Conservation (phyloP, 2,329 filamentous ascomycete genomes). For the Sporothrix curviconia region DNA sequence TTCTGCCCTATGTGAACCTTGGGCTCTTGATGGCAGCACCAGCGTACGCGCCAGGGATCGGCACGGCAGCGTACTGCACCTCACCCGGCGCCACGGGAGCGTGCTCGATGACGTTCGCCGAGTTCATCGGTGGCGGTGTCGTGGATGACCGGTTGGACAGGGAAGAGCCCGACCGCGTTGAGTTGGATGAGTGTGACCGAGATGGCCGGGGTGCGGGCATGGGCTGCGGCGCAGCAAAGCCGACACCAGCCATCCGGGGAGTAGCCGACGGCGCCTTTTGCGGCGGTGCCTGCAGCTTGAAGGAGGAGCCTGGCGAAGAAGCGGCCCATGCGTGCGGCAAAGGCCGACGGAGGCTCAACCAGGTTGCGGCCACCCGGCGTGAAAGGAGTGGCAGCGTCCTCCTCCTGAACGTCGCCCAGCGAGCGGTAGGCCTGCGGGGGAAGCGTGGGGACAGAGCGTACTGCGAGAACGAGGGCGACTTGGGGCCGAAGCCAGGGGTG, state of each 20-base stretch:
- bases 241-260: conserved; percentile 58
- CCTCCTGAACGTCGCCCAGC: conserved; percentile 32
- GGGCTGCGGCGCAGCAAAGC: conserved; percentile 43
- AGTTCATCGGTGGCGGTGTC: conserved; percentile 25
- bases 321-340: conserved; percentile 38
- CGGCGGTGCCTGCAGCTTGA: conserved; percentile 82
- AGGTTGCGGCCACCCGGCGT: conserved; percentile 48
- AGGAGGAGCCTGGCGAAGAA: conserved; percentile 37
- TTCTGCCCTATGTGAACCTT: conserved; percentile 18
- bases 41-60: conserved; percentile 79
- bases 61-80: conserved; percentile 75
- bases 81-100: conserved; percentile 69
- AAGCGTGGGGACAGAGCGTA: conserved; percentile 56
- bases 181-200: conserved; percentile 3
- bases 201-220: conserved; percentile 1
- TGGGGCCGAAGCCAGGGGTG: conserved; percentile 79
- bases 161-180: conserved; percentile 7
- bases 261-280: conserved; percentile 70
- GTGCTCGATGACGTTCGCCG: conserved; percentile 53
- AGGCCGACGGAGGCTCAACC: conserved; percentile 57
- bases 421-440: conserved; percentile 50
- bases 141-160: conserved; percentile 21
- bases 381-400: conserved; percentile 37
- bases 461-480: conserved; percentile 50
- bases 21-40: conserved; percentile 49